phyloP scores from a whole-genome alignment of 164 flowering plant species.

The Aristolochia contorta region DNA sequence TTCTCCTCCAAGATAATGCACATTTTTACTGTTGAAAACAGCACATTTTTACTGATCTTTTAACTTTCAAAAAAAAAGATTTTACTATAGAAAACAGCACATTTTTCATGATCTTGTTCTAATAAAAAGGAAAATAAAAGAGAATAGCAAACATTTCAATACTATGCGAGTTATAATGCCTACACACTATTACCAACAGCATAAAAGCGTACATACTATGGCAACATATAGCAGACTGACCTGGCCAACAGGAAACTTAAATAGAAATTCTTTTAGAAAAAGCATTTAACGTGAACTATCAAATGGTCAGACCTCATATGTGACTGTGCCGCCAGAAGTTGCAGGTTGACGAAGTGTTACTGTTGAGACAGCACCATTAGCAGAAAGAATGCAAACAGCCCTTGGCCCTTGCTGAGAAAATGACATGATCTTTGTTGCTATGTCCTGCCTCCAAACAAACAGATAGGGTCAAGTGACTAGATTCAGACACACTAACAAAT shows the following conservation, averaged over 20 bases:
- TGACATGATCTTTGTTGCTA: constrained; percentile 65
- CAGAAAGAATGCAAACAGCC: constrained; percentile 73
- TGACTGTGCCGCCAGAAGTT: constrained; percentile 66
- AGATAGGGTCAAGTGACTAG: neutral
- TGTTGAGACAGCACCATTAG: constrained; percentile 74
- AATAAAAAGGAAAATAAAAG: no score
- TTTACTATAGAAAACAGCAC: no score
- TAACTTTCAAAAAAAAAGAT: no score
- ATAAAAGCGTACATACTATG: neutral
- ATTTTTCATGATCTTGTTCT: no score
- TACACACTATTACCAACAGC: neutral
- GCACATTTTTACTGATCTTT: no score
- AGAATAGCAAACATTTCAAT: no score
- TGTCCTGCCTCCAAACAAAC: constrained; percentile 35
- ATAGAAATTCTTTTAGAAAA: neutral
- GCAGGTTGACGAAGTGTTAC: constrained; percentile 80
- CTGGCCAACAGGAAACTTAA: neutral
- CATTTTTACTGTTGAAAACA: no score
- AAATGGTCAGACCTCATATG: constrained; percentile 60
- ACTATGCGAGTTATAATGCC: no score
- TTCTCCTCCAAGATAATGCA: no score
- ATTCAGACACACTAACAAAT: neutral
- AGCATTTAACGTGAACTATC: neutral
- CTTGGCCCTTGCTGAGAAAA: constrained; percentile 81
- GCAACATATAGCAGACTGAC: neutral